Conservation (phyloP, 257 asterid genomes). For the Jaltomata sinuosa region DNA sequence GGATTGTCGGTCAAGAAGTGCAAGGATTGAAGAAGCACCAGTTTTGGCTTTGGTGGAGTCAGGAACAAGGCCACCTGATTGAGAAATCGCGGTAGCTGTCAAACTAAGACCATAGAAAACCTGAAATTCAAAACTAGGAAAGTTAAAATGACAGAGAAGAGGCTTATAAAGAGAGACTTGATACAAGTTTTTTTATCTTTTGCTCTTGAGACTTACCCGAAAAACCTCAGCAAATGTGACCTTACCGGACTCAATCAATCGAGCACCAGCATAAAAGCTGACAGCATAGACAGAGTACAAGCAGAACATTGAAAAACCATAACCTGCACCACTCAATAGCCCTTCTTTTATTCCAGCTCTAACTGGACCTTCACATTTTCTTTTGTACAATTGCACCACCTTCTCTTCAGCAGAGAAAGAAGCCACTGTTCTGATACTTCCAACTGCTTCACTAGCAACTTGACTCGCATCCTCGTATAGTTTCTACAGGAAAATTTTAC, state of each 20-base stretch:
- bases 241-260: slow-evolving; percentile 55
- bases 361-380: slow-evolving; percentile 67
- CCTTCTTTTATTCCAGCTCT: slow-evolving; percentile 65
- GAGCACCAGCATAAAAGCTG: slow-evolving; percentile 89
- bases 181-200: neutral
- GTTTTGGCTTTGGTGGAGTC: slow-evolving; percentile 77
- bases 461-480: slow-evolving; percentile 91
- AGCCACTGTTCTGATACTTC: slow-evolving; percentile 79
- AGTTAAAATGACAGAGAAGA: neutral
- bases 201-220: slow-evolving; percentile 42
- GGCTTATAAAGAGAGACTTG: neutral
- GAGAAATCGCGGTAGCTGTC: slow-evolving; percentile 86
- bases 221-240: slow-evolving; percentile 66
- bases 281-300: slow-evolving; percentile 68
- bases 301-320: slow-evolving; percentile 50
- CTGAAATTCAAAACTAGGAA: slow-evolving; percentile 19
- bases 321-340: slow-evolving; percentile 61
- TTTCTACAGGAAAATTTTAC: slow-evolving; percentile 18
- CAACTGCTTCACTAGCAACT: slow-evolving; percentile 80
- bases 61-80: slow-evolving; percentile 71
- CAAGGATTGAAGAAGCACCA: slow-evolving; percentile 77
- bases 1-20: slow-evolving; percentile 61
- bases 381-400: slow-evolving; percentile 60
- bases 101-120: slow-evolving; percentile 81
- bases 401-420: slow-evolving; percentile 88